phyloP scores from a whole-genome alignment of 345 rosid species.

The Eucalyptus lansdowneana region DNA sequence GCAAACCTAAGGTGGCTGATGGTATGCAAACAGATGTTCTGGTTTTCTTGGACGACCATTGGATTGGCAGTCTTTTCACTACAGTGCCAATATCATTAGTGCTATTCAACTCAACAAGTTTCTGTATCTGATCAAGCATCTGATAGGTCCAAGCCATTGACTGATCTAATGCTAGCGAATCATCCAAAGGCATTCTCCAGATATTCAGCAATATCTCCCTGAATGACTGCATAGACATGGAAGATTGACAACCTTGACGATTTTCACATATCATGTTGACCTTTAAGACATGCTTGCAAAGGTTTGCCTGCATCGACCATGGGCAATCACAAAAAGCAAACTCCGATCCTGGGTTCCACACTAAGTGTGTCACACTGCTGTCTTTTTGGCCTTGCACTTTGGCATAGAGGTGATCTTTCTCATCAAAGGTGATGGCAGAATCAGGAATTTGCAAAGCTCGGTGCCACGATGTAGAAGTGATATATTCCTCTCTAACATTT shows the following conservation, averaged over 20 bases:
- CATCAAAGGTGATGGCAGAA: conserved; percentile 56
- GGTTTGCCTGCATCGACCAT: conserved; percentile 90
- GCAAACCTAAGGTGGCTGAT: conserved; percentile 29
- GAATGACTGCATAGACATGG: conserved; percentile 62
- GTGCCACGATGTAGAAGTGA: conserved; percentile 92
- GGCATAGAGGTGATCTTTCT: conserved; percentile 32
- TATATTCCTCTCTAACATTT: conserved; percentile 82
- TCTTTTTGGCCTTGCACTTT: conserved; percentile 67
- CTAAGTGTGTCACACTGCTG: conserved; percentile 24
- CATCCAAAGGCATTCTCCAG: conserved; percentile 66
- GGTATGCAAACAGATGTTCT: conserved; percentile 76
- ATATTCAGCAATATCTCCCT: conserved; percentile 35
- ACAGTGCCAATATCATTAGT: conserved; percentile 44
- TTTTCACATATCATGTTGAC: conserved; percentile 59
- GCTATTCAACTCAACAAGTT: conserved; percentile 47
- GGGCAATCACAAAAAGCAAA: conserved; percentile 83
- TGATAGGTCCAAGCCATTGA: conserved; percentile 69
- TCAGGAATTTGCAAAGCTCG: conserved; percentile 77
- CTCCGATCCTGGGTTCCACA: conserved; percentile 97
- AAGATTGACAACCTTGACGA: conserved; percentile 20
- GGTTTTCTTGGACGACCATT: conserved; percentile 72
- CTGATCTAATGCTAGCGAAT: conserved; percentile 53
- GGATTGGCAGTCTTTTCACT: conserved; percentile 50
- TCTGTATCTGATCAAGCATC: conserved; percentile 74
- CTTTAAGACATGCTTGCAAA: conserved; percentile 92